Percentiles rank a stretch among this genome's conserved stretches.
phyloP scores from a whole-genome alignment of 495 filamentous ascomycete species.

The Daldinia decipiens region DNA sequence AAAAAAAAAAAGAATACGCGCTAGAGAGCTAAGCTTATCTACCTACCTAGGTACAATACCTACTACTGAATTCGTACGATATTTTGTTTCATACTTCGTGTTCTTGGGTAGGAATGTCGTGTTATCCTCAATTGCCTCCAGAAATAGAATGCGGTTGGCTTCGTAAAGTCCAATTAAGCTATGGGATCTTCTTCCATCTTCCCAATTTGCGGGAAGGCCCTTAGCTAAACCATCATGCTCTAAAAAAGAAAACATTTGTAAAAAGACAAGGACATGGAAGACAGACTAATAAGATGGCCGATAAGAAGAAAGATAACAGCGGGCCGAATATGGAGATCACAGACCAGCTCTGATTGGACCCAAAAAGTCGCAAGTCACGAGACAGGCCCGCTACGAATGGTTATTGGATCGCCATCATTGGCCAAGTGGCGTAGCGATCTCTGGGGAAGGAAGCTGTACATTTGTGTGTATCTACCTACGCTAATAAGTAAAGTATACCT shows the following conservation, averaged over 20 bases:
- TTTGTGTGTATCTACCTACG: background rate
- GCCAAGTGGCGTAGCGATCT: constrained; percentile 16
- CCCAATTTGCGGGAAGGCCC: background rate
- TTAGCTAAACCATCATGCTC: constrained; percentile 28
- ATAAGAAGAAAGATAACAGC: constrained; percentile 40
- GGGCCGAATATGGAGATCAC: constrained; percentile 39
- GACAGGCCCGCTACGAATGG: constrained; percentile 3
- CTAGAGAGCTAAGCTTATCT: constrained; percentile 11
- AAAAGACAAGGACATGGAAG: background rate
- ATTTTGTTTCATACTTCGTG: constrained; percentile 25
- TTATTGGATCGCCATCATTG: constrained; percentile 22
- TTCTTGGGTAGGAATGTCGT: constrained; percentile 24
- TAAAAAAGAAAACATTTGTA: constrained; percentile 3
- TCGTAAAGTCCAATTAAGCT: background rate
- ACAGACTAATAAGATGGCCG: constrained; percentile 23
- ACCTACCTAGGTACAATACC: no score
- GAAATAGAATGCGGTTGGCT: constrained; percentile 15
- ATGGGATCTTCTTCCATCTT: background rate
- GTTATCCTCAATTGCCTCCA: constrained; percentile 3
- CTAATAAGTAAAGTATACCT: background rate
- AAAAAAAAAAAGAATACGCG: background rate
- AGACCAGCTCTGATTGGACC: constrained; percentile 25
- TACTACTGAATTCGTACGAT: constrained; percentile 16
- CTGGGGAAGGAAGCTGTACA: constrained; percentile 40
- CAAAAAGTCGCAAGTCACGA: constrained; percentile 14